Evolutionary conservation across 768 basidiomycete species (phyloP), one percentile per base, ranked within the genome.

Genomic region (Russula abietina): DNA sequence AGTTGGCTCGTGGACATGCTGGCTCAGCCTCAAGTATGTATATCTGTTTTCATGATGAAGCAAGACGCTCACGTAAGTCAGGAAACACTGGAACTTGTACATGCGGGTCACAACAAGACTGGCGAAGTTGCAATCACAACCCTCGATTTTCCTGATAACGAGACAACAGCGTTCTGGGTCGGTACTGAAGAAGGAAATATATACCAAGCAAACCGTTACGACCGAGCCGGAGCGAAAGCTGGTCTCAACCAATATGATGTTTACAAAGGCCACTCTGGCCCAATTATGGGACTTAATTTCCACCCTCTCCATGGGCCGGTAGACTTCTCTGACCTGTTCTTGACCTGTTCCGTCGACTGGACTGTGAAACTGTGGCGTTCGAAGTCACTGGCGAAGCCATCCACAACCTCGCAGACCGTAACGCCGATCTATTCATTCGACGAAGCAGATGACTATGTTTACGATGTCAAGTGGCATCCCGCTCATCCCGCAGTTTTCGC

Each of bases 1-100:
- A 92, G 91, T 73, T 99, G 97, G 97, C 77, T 96, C 11, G 91
- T 97, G 9, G 97, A 99, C 75, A 98, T 98, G 95, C 84, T 99
- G 48, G 94, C 97, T 1, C 91, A 96, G 71, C 97, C 97, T 11
- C 95, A 98, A 82, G 94, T 93, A 69, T 3, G 72, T 57, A 43
- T 19, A 30, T 12, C 57, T 61, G 16, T 12, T 26, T 46, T 28
- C 28, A 22, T 28, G 46, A 17, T 17, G 38, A 24, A 30, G 30
- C 49, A 24, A 11, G 55, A 50, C 22, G 41, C 53, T 33, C 51
- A 70, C 48, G 45, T 11, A 17, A 7, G 10, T 1, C 65, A 98
- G 91, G 97, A 99, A 88, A 92, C 93, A 3, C 83, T 98, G 17
- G 91, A 95, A 71, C 81, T 99, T 3, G 75, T 89, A 4, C 92